phyloP scores from a whole-genome alignment of 2,329 filamentous ascomycete genomes.

The Alternaria gansuensis region DNA sequence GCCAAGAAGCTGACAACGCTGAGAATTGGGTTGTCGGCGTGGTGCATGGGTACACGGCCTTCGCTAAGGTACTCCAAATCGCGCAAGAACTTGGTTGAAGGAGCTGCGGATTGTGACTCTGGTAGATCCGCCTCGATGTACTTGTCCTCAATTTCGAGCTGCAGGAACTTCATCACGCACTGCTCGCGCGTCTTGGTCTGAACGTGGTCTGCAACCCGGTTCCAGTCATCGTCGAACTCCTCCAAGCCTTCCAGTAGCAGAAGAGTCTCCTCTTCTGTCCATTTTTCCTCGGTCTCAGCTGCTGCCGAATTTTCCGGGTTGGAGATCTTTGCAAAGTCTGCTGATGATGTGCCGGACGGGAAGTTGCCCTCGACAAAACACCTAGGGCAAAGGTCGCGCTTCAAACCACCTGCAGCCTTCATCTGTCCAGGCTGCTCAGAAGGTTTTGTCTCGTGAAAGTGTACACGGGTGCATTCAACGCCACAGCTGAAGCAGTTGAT shows the following conservation, averaged over 20 bases:
- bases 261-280: slow-evolving; percentile 91
- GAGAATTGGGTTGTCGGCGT: slow-evolving; percentile 95
- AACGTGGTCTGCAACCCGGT: slow-evolving; percentile 89
- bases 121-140: slow-evolving; percentile 85
- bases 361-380: slow-evolving; percentile 88
- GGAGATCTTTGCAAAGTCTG: slow-evolving; percentile 88
- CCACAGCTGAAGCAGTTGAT: slow-evolving; percentile 91
- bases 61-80: slow-evolving; percentile 71
- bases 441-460: slow-evolving; percentile 75
- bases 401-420: slow-evolving; percentile 67
- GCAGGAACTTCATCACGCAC: slow-evolving; percentile 94
- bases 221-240: slow-evolving; percentile 95
- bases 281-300: slow-evolving; percentile 85
- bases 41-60: slow-evolving; percentile 86
- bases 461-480: slow-evolving; percentile 80
- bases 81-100: slow-evolving; percentile 46
- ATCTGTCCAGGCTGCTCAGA: slow-evolving; percentile 57
- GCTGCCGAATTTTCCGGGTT: slow-evolving; percentile 82
- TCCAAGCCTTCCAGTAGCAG: slow-evolving; percentile 90
- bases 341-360: slow-evolving; percentile 77
- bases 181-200: slow-evolving; percentile 91
- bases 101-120: slow-evolving; percentile 56
- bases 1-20: slow-evolving; percentile 95
- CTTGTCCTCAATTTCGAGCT: slow-evolving; percentile 96
- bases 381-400: slow-evolving; percentile 89